These are phyloP conservation scores for Zasmidium angulare DNA, from an alignment of 2,329 filamentous ascomycete species.

Conservation along the genomic window DNA sequence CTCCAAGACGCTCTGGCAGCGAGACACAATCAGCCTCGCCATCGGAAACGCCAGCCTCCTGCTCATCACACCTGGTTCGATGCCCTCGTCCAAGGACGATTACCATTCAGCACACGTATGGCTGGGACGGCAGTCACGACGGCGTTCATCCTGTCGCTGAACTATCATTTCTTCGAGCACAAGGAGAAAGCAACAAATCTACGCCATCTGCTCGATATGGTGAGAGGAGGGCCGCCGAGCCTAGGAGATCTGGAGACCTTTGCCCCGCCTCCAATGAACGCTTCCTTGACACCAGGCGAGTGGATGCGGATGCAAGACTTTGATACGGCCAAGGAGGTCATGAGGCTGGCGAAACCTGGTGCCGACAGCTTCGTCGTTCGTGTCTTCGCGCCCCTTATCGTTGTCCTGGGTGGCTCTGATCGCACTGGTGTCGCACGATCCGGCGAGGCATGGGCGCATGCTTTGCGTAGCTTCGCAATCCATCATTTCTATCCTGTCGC, in stretches of 20 bases:
- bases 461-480: slow-evolving; percentile 47
- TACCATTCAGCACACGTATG: slow-evolving; percentile 69
- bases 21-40: slow-evolving; percentile 29
- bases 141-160: slow-evolving; percentile 69
- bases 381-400: slow-evolving; percentile 72
- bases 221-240: slow-evolving; percentile 20
- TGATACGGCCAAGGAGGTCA: slow-evolving; percentile 73
- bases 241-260: slow-evolving; percentile 30
- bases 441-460: slow-evolving; percentile 55
- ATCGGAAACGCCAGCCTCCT: slow-evolving; percentile 25
- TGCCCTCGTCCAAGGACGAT: slow-evolving; percentile 62
- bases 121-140: slow-evolving; percentile 73
- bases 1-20: slow-evolving; percentile 67
- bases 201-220: slow-evolving; percentile 31
- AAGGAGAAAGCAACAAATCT: slow-evolving; percentile 41
- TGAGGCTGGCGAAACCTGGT: slow-evolving; percentile 70
- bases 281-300: slow-evolving; percentile 71
- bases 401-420: slow-evolving; percentile 68
- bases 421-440: slow-evolving; percentile 51
- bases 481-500: slow-evolving; percentile 71
- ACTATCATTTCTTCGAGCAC: slow-evolving; percentile 74
- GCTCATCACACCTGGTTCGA: slow-evolving; percentile 57
- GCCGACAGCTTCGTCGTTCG: slow-evolving; percentile 70
- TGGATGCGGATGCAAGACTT: slow-evolving; percentile 79
- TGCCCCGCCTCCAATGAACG: slow-evolving; percentile 62